A percentile compares a stretch with the other conserved stretches of the same genome.
These are phyloP conservation scores for Blepharisma japonicum DNA, from an alignment of 73 alveolate genomes.

Conservation along the genomic window DNA sequence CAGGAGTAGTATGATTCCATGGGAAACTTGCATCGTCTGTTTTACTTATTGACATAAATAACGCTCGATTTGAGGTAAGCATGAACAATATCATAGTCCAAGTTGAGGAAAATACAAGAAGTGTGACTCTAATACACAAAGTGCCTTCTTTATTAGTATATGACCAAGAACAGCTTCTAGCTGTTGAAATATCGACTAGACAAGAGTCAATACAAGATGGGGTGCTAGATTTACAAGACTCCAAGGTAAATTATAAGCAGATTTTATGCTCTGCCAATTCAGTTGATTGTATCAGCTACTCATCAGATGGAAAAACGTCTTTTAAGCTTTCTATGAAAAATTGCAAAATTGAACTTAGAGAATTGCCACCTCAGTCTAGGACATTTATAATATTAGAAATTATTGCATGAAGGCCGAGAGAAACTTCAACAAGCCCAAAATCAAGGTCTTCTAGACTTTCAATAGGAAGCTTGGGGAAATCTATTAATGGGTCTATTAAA, in stretches of 20 bases:
- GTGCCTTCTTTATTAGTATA: constrained; percentile 25
- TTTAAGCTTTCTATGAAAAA: background rate
- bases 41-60: background rate
- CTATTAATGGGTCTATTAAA: no score
- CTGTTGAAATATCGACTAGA: constrained; percentile 13
- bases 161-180: constrained; percentile 1
- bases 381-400: background rate
- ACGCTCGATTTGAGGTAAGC: background rate
- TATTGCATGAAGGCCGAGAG: background rate
- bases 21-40: background rate
- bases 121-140: constrained; percentile 16
- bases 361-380: constrained; percentile 14
- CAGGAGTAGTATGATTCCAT: constrained; percentile 19
- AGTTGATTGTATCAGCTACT: constrained; percentile 5
- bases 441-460: no score
- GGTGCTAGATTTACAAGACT: background rate
- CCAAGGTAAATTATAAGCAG: constrained; percentile 12
- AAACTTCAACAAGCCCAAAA: no score
- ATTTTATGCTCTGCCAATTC: background rate
- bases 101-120: background rate
- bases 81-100: background rate
- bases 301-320: background rate
- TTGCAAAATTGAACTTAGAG: background rate
- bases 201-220: background rate
- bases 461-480: no score